Evolutionary conservation across 2,329 filamentous ascomycete genomes (phyloP).

Genomic region (Colletotrichum lupini): DNA sequence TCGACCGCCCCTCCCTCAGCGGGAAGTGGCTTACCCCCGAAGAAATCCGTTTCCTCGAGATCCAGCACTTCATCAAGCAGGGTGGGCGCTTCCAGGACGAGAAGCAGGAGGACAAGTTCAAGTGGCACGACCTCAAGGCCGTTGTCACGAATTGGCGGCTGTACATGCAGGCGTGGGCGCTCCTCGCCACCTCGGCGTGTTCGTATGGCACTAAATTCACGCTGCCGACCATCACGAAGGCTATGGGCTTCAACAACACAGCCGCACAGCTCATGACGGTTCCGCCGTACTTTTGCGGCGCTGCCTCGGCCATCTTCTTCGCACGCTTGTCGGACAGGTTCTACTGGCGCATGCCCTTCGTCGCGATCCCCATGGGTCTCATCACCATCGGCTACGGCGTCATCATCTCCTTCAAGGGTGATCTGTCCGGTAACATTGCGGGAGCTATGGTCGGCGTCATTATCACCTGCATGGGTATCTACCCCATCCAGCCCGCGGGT

Average conservation of each 20-base stretch:
- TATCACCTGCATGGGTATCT: slow-evolving; percentile 76
- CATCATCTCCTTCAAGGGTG: slow-evolving; percentile 69
- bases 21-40: slow-evolving; percentile 47
- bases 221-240: slow-evolving; percentile 38
- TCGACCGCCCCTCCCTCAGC: slow-evolving; percentile 50
- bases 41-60: slow-evolving; percentile 47
- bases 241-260: slow-evolving; percentile 38
- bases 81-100: slow-evolving; percentile 40
- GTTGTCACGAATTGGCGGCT: slow-evolving; percentile 45
- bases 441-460: slow-evolving; percentile 76
- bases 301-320: slow-evolving; percentile 69
- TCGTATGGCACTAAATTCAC: slow-evolving; percentile 40
- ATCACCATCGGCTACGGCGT: slow-evolving; percentile 70
- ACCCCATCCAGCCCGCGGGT: slow-evolving; percentile 71
- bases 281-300: slow-evolving; percentile 70
- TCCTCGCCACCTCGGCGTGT: slow-evolving; percentile 41
- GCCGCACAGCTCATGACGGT: slow-evolving; percentile 63
- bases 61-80: slow-evolving; percentile 46
- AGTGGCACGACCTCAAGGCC: slow-evolving; percentile 41
- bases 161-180: slow-evolving; percentile 43
- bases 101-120: slow-evolving; percentile 34
- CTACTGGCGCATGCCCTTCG: slow-evolving; percentile 72
- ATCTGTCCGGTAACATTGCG: slow-evolving; percentile 51
- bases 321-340: slow-evolving; percentile 76
- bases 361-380: slow-evolving; percentile 68